These are phyloP conservation scores for Fusarium sp. DNA, from an alignment of 2,329 filamentous ascomycete genomes.

Conservation along the genomic window DNA sequence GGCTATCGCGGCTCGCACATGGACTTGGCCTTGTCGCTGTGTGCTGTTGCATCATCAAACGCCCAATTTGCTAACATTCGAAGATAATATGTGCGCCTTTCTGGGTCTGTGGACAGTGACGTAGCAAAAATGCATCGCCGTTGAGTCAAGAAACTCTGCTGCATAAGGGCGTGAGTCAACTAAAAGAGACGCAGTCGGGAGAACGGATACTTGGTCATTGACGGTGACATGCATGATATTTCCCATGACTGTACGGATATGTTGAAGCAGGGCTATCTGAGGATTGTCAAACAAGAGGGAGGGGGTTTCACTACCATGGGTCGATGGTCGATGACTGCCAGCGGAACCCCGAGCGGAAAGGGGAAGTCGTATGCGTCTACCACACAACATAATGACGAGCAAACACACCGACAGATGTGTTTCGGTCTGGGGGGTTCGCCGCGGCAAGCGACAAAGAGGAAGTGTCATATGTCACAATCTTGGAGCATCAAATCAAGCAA, in stretches of 20 bases:
- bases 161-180: conserved; percentile 14
- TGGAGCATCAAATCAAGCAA: conserved; percentile 24
- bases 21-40: conserved; percentile 22
- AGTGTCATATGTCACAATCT: conserved; percentile 29
- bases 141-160: conserved; percentile 36
- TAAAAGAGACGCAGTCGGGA: conserved; percentile 25
- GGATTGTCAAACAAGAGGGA: conserved; percentile 20
- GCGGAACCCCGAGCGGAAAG: conserved; percentile 19
- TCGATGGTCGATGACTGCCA: conserved; percentile 10
- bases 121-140: conserved; percentile 7
- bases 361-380: conserved; percentile 26
- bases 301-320: conserved; percentile 15
- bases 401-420: conserved; percentile 26
- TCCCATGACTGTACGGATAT: conserved; percentile 28
- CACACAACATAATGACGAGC: conserved; percentile 21
- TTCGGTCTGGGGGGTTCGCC: conserved; percentile 30
- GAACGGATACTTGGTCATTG: conserved; percentile 24
- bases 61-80: conserved; percentile 6
- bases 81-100: conserved; percentile 14
- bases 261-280: conserved; percentile 24
- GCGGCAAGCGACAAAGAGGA: conserved; percentile 26
- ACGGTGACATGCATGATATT: conserved; percentile 34
- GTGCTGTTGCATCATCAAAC: conserved; percentile 20
- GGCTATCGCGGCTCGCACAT: conserved; percentile 43
- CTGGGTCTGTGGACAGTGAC: conserved; percentile 3